A percentile compares a stretch with the other conserved stretches of the same genome.
These are phyloP conservation scores for Fusarium sarcochroum DNA, from an alignment of 2,329 filamentous ascomycete species.

Conservation along the genomic window DNA sequence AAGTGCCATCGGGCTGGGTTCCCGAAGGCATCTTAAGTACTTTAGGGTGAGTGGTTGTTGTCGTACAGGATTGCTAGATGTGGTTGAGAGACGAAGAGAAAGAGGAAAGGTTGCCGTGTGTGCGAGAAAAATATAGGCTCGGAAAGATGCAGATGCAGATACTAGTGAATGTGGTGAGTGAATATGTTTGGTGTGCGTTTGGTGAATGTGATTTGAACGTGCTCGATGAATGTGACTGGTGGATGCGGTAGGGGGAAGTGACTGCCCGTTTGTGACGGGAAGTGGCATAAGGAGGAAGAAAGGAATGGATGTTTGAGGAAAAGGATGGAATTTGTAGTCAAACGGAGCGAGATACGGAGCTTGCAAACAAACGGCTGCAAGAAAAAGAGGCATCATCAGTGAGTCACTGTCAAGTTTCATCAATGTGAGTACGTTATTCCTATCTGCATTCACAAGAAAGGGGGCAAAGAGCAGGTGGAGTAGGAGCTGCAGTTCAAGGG, in stretches of 20 bases:
- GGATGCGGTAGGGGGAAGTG: neutral
- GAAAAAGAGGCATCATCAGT: neutral
- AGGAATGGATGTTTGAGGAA: too few relatives aligned
- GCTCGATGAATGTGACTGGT: too few relatives aligned
- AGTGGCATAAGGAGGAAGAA: neutral
- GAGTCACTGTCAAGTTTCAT: neutral
- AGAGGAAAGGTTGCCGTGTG: neutral
- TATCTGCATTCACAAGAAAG: too few relatives aligned
- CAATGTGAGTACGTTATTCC: neutral
- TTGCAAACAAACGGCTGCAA: neutral
- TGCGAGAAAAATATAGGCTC: neutral
- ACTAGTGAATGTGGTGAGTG: neutral
- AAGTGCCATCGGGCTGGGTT: constrained; percentile 27
- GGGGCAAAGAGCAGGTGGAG: too few relatives aligned
- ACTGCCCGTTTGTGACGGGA: neutral
- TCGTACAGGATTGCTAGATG: neutral
- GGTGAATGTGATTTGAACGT: too few relatives aligned
- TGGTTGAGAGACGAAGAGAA: neutral
- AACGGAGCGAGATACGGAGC: neutral
- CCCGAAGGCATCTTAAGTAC: constrained; percentile 35
- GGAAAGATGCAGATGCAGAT: neutral
- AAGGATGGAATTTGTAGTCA: neutral
- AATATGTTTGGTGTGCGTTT: neutral
- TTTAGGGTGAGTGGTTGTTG: neutral
- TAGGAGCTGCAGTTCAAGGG: too few relatives aligned